Evolutionary conservation across 2,329 filamentous ascomycete genomes (phyloP).

Genomic region (Aspergillus felis): DNA sequence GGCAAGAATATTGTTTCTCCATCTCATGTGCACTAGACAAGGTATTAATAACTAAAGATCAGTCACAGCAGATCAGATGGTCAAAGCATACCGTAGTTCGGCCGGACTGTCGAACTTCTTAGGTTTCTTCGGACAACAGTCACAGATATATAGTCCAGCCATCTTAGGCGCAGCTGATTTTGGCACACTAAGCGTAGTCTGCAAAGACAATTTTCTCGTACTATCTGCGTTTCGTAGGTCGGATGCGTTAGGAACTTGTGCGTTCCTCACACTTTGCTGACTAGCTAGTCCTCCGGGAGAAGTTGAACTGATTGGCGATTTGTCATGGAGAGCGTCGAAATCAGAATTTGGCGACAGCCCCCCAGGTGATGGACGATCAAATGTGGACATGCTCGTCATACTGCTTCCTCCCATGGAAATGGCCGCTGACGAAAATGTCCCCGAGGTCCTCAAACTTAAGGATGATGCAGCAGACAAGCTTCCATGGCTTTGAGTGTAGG

Average conservation of each 20-base stretch:
- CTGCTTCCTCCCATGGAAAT: constrained; percentile 60
- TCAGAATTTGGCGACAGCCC: constrained; percentile 58
- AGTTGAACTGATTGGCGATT: constrained; percentile 46
- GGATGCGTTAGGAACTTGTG: constrained; percentile 33
- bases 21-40: constrained; percentile 71
- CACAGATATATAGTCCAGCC: constrained; percentile 68
- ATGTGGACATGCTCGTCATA: constrained; percentile 61
- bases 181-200: constrained; percentile 28
- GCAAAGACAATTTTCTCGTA: constrained; percentile 48
- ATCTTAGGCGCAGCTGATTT: constrained; percentile 44
- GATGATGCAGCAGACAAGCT: constrained; percentile 66
- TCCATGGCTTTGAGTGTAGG: constrained; percentile 55
- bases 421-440: constrained; percentile 60
- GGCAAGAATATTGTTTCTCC: constrained; percentile 94
- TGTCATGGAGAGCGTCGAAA: constrained; percentile 50
- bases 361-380: constrained; percentile 58
- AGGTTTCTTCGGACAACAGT: constrained; percentile 95
- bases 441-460: constrained; percentile 52
- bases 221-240: constrained; percentile 39
- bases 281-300: constrained; percentile 43
- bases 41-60: not conserved
- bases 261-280: constrained; percentile 32
- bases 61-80: not conserved
- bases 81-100: constrained; percentile 70
- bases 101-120: constrained; percentile 87